A percentile compares a stretch with the other conserved stretches of the same genome.
Conservation (phyloP, 148 eudicot species). For the Amaranthus hypochondriacus region DNA sequence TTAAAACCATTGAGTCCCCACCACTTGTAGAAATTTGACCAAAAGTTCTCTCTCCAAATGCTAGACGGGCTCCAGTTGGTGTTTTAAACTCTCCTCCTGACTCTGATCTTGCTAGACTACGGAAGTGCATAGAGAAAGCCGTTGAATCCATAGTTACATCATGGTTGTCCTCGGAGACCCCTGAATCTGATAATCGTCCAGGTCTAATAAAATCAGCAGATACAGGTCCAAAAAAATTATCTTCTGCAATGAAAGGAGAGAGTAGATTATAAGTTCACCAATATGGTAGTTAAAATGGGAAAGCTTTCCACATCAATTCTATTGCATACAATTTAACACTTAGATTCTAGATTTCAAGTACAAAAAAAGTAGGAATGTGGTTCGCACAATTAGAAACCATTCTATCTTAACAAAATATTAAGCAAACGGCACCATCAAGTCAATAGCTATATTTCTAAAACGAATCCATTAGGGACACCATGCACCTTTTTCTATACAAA, state of each 20-base stretch:
- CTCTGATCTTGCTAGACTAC: conserved; percentile 76
- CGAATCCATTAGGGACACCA: too few species aligned
- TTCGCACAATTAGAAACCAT: neutral
- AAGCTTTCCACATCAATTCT: neutral
- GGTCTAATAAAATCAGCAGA: conserved; percentile 76
- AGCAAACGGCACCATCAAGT: too few species aligned
- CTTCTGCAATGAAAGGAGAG: conserved; percentile 49
- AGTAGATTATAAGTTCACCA: conserved; percentile 7
- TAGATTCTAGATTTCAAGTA: neutral
- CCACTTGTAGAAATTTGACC: conserved; percentile 32
- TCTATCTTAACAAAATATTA: neutral
- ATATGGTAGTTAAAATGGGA: neutral
- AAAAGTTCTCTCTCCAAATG: conserved; percentile 70
- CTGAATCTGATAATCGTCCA: conserved; percentile 71
- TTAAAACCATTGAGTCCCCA: conserved; percentile 64
- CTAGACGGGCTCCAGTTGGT: conserved; percentile 48
- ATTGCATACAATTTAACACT: neutral
- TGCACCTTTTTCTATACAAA: neutral
- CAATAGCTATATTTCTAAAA: too few species aligned
- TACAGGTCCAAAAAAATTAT: conserved; percentile 84
- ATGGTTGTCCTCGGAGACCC: conserved; percentile 63
- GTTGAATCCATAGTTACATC: conserved; percentile 98
- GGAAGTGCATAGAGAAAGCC: conserved; percentile 90
- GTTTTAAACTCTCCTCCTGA: conserved; percentile 73
- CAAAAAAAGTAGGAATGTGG: neutral